These are phyloP conservation scores for Bocquillonia castaneifolia DNA, from an alignment of 441 rosid genomes.

Conservation along the genomic window DNA sequence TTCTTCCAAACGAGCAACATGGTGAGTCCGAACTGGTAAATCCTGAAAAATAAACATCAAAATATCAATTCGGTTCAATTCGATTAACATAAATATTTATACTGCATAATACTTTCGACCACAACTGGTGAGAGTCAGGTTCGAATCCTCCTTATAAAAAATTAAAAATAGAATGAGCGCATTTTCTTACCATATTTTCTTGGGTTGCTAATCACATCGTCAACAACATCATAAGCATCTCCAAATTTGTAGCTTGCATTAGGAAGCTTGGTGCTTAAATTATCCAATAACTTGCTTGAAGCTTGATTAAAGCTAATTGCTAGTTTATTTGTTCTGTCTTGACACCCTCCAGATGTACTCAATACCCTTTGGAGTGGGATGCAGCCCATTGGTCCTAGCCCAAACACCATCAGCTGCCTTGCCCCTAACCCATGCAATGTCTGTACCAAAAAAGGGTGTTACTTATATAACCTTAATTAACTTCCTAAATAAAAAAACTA, in stretches of 20 bases:
- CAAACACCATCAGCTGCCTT: constrained; percentile 66
- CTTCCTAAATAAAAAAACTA: background rate
- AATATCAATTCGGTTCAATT: too few relatives aligned
- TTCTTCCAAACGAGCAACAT: constrained; percentile 77
- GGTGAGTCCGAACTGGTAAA: constrained; percentile 78
- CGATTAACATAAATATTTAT: too few relatives aligned
- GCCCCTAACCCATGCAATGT: constrained; percentile 62
- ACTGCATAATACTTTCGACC: too few relatives aligned
- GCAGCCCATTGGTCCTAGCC: constrained; percentile 94
- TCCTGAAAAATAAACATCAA: constrained; percentile 34
- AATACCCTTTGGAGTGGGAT: constrained; percentile 86
- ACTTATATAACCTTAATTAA: background rate
- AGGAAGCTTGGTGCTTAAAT: constrained; percentile 41
- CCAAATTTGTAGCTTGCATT: constrained; percentile 64
- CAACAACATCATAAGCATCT: constrained; percentile 78
- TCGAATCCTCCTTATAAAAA: too few relatives aligned
- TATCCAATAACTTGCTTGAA: constrained; percentile 37
- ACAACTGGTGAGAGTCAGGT: too few relatives aligned
- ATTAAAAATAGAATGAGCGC: background rate
- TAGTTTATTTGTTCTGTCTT: constrained; percentile 57
- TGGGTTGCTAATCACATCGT: constrained; percentile 66
- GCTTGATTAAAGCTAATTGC: constrained; percentile 71
- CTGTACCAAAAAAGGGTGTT: constrained; percentile 21
- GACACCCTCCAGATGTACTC: constrained; percentile 59
- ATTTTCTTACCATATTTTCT: constrained; percentile 46